phyloP scores from a whole-genome alignment of 495 filamentous ascomycete genomes.

The Trichoderma erinaceum region DNA sequence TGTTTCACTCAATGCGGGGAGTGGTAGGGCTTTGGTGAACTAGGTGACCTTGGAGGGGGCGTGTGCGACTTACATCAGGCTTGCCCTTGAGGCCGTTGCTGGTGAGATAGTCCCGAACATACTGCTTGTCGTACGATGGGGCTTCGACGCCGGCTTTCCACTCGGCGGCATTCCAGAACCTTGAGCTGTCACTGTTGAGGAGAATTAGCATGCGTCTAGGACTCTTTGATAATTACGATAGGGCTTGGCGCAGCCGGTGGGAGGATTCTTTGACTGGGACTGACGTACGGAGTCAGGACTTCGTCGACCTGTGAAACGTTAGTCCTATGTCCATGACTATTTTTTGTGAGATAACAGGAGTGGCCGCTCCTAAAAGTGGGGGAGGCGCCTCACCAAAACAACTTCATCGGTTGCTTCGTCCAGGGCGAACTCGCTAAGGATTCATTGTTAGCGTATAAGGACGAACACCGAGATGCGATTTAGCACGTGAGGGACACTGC shows the following conservation, averaged over 20 bases:
- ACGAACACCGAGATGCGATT: too few relatives aligned
- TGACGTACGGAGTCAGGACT: constrained; percentile 60
- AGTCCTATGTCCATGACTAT: background rate
- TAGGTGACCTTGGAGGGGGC: constrained; percentile 62
- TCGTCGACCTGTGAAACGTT: constrained; percentile 46
- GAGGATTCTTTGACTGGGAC: background rate
- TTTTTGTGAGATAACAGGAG: background rate
- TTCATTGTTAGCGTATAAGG: background rate
- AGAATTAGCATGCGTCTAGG: background rate
- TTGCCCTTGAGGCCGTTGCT: constrained; percentile 63
- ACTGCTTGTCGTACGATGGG: constrained; percentile 87
- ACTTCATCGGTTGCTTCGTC: constrained; percentile 70
- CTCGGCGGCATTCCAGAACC: constrained; percentile 76
- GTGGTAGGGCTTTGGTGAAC: constrained; percentile 38
- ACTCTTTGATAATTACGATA: background rate
- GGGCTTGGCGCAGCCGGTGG: background rate
- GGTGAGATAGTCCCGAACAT: constrained; percentile 79
- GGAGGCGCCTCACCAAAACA: constrained; percentile 45
- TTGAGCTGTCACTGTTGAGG: constrained; percentile 53
- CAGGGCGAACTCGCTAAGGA: constrained; percentile 48
- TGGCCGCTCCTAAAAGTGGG: background rate
- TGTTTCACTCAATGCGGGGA: background rate
- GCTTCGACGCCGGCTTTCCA: constrained; percentile 72
- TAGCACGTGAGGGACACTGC: too few relatives aligned
- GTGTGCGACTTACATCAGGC: constrained; percentile 52